A percentile compares a stretch with the other conserved stretches of the same genome.
Evolutionary conservation across 192 early-diverging fungal species (phyloP).

Genomic region (Thamnidium elegans): DNA sequence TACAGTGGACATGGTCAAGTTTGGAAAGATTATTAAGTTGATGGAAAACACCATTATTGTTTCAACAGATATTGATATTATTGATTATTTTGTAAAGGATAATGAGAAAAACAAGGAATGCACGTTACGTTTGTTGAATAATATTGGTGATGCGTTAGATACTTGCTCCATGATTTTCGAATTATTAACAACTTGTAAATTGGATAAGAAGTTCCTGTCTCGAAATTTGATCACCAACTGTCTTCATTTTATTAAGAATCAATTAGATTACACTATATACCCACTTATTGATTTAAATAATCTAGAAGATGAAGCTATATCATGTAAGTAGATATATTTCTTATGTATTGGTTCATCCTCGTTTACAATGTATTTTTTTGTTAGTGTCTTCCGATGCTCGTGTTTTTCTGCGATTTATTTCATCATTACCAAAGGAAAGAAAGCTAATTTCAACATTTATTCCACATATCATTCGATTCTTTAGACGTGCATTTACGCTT

Average conservation of each 20-base stretch:
- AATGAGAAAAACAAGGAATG: neutral
- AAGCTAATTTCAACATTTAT: slow-evolving; percentile 8
- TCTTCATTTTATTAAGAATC: slow-evolving; percentile 23
- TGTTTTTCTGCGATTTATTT: neutral
- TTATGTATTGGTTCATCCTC: neutral
- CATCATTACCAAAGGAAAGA: neutral
- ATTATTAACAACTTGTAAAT: slow-evolving; percentile 15
- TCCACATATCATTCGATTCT: slow-evolving; percentile 16
- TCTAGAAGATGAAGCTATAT: neutral
- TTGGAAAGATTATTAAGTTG: slow-evolving; percentile 2
- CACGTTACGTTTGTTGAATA: neutral
- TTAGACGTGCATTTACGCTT: slow-evolving; percentile 6
- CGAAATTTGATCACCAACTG: slow-evolving; percentile 21
- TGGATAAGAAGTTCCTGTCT: slow-evolving; percentile 21
- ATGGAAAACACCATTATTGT: slow-evolving; percentile 11
- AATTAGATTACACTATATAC: slow-evolving; percentile 27
- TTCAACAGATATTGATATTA: slow-evolving; percentile 8
- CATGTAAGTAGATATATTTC: neutral
- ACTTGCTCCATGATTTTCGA: neutral
- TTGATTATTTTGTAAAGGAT: neutral
- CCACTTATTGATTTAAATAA: slow-evolving; percentile 20
- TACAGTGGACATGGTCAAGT: neutral
- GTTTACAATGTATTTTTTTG: neutral
- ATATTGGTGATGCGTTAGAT: slow-evolving; percentile 11
- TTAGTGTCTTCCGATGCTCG: neutral